phyloP scores from a whole-genome alignment of 2,329 filamentous ascomycete genomes.

The Trichoderma sp. region DNA sequence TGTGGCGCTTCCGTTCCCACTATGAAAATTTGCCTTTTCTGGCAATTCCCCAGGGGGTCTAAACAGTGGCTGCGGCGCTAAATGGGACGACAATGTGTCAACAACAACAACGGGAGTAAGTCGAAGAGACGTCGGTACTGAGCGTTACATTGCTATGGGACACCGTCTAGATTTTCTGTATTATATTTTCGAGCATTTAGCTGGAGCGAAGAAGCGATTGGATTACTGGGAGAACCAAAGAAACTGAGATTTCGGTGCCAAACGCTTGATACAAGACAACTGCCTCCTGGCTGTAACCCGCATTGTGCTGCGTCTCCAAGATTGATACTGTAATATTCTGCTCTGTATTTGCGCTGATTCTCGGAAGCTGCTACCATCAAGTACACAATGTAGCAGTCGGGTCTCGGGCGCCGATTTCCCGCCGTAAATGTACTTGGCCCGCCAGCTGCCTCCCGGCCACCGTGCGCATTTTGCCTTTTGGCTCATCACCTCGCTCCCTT shows the following conservation, averaged over 20 bases:
- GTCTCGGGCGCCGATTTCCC: background rate
- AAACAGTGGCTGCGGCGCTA: background rate
- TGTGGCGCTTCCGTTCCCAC: too few relatives aligned
- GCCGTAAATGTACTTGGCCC: background rate
- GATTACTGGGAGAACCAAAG: background rate
- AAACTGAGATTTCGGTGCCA: background rate
- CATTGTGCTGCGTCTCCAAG: background rate
- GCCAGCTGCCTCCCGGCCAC: background rate
- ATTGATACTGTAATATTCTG: background rate
- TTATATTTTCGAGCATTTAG: background rate
- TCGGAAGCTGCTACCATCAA: background rate
- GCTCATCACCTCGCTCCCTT: background rate
- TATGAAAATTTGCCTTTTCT: too few relatives aligned
- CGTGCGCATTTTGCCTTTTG: background rate
- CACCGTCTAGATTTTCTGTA: background rate
- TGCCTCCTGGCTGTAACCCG: background rate
- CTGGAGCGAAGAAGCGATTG: background rate
- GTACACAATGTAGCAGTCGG: background rate
- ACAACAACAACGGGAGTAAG: background rate
- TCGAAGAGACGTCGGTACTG: background rate
- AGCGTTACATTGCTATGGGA: background rate
- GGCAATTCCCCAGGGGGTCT: too few relatives aligned
- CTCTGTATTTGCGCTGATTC: background rate
- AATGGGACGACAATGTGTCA: background rate
- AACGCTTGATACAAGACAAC: background rate